A percentile compares a stretch with the other conserved stretches of the same genome.
These are phyloP conservation scores for Elaeis guineensis DNA, from an alignment of 176 grass and related monocot genomes.

Conservation along the genomic window DNA sequence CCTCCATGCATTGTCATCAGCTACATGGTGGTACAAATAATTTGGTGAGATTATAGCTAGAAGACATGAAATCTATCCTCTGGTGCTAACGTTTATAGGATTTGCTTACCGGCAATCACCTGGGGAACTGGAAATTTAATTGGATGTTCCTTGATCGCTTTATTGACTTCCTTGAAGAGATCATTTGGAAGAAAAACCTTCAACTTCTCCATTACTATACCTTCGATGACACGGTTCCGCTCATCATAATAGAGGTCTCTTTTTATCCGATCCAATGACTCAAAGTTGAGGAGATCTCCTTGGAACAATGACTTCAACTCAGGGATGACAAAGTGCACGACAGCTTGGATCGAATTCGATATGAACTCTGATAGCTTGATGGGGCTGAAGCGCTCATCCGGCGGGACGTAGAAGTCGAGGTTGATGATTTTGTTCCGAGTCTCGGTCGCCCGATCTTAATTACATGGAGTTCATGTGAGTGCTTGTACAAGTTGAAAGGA, in stretches of 20 bases:
- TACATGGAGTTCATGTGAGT: conserved; percentile 1
- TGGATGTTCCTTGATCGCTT: conserved; percentile 49
- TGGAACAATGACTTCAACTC: conserved; percentile 47
- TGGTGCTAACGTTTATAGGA: neutral
- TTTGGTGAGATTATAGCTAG: too few relatives aligned
- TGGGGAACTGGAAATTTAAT: conserved; percentile 64
- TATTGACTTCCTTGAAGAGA: conserved; percentile 45
- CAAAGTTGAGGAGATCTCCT: conserved; percentile 47
- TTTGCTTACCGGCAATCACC: conserved; percentile 54
- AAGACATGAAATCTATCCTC: too few relatives aligned
- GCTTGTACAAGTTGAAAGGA: neutral
- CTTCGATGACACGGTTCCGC: conserved; percentile 13
- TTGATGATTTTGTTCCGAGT: conserved; percentile 58
- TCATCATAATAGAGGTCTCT: conserved; percentile 48
- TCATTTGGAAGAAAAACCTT: conserved; percentile 53
- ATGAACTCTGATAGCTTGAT: conserved; percentile 67
- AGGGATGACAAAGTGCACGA: conserved; percentile 70
- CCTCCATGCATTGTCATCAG: conserved; percentile 58
- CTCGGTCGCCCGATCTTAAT: conserved; percentile 51
- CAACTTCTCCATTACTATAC: conserved; percentile 42
- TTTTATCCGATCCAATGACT: conserved; percentile 47
- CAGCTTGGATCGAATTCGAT: conserved; percentile 43
- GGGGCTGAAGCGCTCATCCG: conserved; percentile 83
- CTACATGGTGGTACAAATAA: conserved; percentile 17
- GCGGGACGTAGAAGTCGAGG: conserved; percentile 81